A percentile compares a stretch with the other conserved stretches of the same genome.
phyloP scores from a whole-genome alignment of 2,329 filamentous ascomycete genomes.

The Colletotrichum destructivum region DNA sequence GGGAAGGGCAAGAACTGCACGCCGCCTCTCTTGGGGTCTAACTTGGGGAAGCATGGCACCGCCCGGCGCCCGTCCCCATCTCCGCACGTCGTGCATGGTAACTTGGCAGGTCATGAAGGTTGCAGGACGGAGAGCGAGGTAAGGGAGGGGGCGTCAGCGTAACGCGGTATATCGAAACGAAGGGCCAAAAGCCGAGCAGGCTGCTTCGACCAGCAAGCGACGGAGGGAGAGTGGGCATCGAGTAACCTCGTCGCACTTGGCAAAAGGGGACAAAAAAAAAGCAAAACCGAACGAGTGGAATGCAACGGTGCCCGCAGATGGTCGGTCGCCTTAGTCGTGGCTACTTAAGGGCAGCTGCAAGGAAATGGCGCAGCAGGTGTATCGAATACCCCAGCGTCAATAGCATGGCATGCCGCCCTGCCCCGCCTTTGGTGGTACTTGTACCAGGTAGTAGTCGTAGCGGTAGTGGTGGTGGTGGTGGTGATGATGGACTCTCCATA shows the following conservation, averaged over 20 bases:
- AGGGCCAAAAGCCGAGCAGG: slow-evolving; percentile 1
- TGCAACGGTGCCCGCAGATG: slow-evolving; percentile 17
- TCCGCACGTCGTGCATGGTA: slow-evolving; percentile 13
- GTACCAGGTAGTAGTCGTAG: neutral
- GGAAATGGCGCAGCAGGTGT: neutral
- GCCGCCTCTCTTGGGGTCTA: slow-evolving; percentile 4
- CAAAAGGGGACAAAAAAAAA: neutral
- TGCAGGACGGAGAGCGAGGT: neutral
- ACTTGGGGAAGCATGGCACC: slow-evolving; percentile 18
- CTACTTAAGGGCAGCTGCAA: neutral
- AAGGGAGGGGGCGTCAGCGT: slow-evolving; percentile 1
- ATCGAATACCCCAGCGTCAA: slow-evolving; percentile 1
- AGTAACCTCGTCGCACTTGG: neutral
- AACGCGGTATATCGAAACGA: neutral
- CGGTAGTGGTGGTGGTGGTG: neutral
- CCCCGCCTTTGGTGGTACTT: neutral
- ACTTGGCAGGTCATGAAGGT: neutral
- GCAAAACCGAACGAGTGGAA: slow-evolving; percentile 34
- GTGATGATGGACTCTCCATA: neutral
- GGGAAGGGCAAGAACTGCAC: neutral
- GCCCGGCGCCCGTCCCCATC: neutral
- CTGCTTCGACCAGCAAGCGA: neutral
- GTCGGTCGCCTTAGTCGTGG: neutral
- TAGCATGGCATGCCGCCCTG: neutral
- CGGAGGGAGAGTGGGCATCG: neutral